A percentile compares a stretch with the other conserved stretches of the same genome.
phyloP scores from a whole-genome alignment of 805 yeast species.

The Zygotorulaspora sp. region DNA sequence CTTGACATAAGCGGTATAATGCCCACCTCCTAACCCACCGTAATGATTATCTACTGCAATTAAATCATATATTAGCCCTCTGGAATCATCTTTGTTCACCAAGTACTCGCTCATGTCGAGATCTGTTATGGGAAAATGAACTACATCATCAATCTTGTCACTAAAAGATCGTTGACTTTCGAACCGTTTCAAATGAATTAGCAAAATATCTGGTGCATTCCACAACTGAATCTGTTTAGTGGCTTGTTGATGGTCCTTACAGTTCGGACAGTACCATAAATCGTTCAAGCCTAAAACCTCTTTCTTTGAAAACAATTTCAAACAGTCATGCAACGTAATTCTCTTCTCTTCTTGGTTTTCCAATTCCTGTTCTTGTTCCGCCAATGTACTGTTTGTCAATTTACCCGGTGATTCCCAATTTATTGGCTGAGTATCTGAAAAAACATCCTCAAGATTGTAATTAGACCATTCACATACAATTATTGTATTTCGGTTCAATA shows the following conservation, averaged over 20 bases:
- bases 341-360: constrained; percentile 34
- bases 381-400: constrained; percentile 53
- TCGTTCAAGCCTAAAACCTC: constrained; percentile 86
- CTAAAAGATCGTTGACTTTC: constrained; percentile 79
- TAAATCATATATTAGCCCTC: constrained; percentile 62
- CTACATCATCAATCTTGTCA: constrained; percentile 81
- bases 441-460: constrained; percentile 46
- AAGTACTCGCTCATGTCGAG: constrained; percentile 67
- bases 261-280: constrained; percentile 88
- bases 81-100: constrained; percentile 30
- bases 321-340: constrained; percentile 67
- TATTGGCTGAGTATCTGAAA: constrained; percentile 47
- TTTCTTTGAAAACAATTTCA: constrained; percentile 67
- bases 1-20: constrained; percentile 85
- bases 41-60: constrained; percentile 92
- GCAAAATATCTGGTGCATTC: constrained; percentile 88
- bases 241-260: constrained; percentile 87
- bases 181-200: constrained; percentile 87
- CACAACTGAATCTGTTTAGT: constrained; percentile 86
- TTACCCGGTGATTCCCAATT: constrained; percentile 53
- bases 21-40: constrained; percentile 97
- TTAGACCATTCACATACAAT: constrained; percentile 66
- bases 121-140: constrained; percentile 82
- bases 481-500: constrained; percentile 37
- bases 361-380: constrained; percentile 38